phyloP scores from a whole-genome alignment of 495 filamentous ascomycete genomes.

The Pyrenula massariospora region DNA sequence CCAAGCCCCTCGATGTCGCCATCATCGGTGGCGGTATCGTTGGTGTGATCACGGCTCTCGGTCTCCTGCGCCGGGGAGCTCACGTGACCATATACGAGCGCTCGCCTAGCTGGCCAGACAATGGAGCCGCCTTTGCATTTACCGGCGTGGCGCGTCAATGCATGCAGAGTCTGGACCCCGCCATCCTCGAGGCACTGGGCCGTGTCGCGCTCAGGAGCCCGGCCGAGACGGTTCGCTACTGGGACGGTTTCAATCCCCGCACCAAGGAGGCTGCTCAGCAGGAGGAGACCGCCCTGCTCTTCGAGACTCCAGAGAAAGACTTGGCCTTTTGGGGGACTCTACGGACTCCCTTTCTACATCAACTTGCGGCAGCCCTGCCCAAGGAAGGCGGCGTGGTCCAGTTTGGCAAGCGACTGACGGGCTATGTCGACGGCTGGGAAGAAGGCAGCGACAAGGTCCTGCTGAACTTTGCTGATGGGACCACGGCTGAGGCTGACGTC shows the following conservation, averaged over 20 bases:
- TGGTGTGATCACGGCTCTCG: conserved; percentile 10
- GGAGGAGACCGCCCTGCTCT: background rate
- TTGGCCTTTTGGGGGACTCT: conserved; percentile 1
- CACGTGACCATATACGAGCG: conserved; percentile 10
- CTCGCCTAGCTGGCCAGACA: conserved; percentile 7
- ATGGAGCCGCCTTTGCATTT: conserved; percentile 13
- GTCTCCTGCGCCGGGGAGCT: conserved; percentile 6
- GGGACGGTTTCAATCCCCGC: conserved; percentile 1
- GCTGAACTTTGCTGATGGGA: conserved; percentile 22
- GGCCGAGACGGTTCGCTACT: conserved; percentile 3
- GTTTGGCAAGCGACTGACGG: conserved; percentile 18
- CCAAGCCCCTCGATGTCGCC: conserved; percentile 5
- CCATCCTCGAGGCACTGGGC: conserved; percentile 6
- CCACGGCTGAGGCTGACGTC: conserved; percentile 16
- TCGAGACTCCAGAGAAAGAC: background rate
- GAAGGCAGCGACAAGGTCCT: conserved; percentile 9
- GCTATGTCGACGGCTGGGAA: conserved; percentile 9
- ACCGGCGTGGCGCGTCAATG: conserved; percentile 7
- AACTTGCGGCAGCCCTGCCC: conserved; percentile 17
- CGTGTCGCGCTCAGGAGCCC: conserved; percentile 1
- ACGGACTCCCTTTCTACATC: conserved; percentile 20
- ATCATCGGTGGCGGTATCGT: conserved; percentile 15
- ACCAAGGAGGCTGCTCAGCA: background rate
- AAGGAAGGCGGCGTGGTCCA: conserved; percentile 4
- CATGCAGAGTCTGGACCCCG: conserved; percentile 9